Evolutionary conservation across 768 basidiomycete species (phyloP).

Genomic region (Pulveroboletus sp.): DNA sequence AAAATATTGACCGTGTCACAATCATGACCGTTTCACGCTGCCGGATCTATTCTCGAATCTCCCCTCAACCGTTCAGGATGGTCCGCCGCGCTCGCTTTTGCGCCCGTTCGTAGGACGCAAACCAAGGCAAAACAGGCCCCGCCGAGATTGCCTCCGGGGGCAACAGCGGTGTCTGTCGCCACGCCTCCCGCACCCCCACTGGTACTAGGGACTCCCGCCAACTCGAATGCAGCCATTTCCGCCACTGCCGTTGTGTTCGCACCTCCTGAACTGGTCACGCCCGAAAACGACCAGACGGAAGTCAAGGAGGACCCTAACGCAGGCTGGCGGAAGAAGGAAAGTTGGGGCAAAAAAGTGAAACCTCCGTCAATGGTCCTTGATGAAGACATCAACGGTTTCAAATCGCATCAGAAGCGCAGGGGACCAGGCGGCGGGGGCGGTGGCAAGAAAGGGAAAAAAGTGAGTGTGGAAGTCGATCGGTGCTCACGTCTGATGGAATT

Average conservation of each 20-base stretch:
- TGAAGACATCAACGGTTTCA: slow-evolving; percentile 85
- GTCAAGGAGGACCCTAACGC: slow-evolving; percentile 26
- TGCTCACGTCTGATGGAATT: slow-evolving; percentile 2
- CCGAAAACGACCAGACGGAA: slow-evolving; percentile 24
- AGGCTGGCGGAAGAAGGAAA: slow-evolving; percentile 45
- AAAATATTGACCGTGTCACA: slow-evolving; percentile 37
- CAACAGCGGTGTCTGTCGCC: slow-evolving; percentile 44
- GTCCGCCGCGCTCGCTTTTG: slow-evolving; percentile 88
- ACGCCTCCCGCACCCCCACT: slow-evolving; percentile 34
- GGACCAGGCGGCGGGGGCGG: slow-evolving; percentile 42
- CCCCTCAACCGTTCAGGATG: slow-evolving; percentile 49
- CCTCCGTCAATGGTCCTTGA: slow-evolving; percentile 89
- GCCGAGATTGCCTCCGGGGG: slow-evolving; percentile 44
- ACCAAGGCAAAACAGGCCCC: slow-evolving; percentile 54
- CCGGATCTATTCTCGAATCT: slow-evolving; percentile 1
- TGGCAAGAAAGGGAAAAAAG: slow-evolving; percentile 59
- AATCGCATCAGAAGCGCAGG: slow-evolving; percentile 49
- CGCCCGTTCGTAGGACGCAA: slow-evolving; percentile 65
- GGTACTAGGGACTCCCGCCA: slow-evolving; percentile 28
- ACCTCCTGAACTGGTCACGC: slow-evolving; percentile 52
- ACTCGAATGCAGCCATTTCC: slow-evolving; percentile 35
- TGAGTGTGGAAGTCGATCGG: slow-evolving; percentile 22
- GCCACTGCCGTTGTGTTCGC: slow-evolving; percentile 68
- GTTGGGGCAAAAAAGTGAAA: slow-evolving; percentile 87
- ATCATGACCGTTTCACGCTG: slow-evolving; percentile 30